Base-by-base conservation (phyloP, 1,139 yeast genomes). In the Hemisphaericaspora xylanilytica region DNA sequence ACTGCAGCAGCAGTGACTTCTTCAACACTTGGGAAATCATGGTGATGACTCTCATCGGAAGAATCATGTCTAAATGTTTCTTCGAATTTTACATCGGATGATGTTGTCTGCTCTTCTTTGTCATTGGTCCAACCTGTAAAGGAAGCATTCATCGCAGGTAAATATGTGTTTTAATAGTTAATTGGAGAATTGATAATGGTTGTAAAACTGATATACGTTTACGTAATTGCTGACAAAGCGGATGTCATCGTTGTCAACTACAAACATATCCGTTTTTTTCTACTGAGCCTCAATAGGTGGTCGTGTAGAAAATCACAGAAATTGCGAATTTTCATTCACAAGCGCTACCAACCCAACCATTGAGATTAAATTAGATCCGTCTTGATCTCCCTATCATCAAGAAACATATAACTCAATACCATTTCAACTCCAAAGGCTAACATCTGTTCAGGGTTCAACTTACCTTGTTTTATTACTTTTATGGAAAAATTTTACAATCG, bases 1-100 rank as follows among this genome's bases (percentile, higher is more conserved):
- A 54, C 65, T 4, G 64, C 63, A 2, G 63, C 63, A 3, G 65
- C 65, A 3, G 64, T 58, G 12, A 59, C 65, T 29, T 57, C 67
- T 13, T 57, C 63, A 2, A 59, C 65, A 7, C n/a, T 34, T 10
- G 56, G 55, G 35, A 52, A 61, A 22, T 32, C 40, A 32, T 38
- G 31, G 5, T 15, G 25, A 17, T 12, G 15, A 5, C 50, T 59
- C n/a, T 43, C 46, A 28, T 49, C 55, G 36, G n/a, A 11, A 8
- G n/a, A n/a, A n/a, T 52, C 56, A 28, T 58, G 58, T 21, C 68
- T 59, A 45, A 62, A 65, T 14, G 65, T 47, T 15, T 67, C 67
- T 43, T 65, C 69, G 34, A 63, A 58, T 33, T 41, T 34, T 44
- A 45, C 30, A 5, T 35, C 32, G 18, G 21, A 33, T 16, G 36